Percentiles rank a stretch among this genome's conserved stretches.
phyloP scores from a whole-genome alignment of 2,329 filamentous ascomycete genomes.

The Cladosporium sp. region DNA sequence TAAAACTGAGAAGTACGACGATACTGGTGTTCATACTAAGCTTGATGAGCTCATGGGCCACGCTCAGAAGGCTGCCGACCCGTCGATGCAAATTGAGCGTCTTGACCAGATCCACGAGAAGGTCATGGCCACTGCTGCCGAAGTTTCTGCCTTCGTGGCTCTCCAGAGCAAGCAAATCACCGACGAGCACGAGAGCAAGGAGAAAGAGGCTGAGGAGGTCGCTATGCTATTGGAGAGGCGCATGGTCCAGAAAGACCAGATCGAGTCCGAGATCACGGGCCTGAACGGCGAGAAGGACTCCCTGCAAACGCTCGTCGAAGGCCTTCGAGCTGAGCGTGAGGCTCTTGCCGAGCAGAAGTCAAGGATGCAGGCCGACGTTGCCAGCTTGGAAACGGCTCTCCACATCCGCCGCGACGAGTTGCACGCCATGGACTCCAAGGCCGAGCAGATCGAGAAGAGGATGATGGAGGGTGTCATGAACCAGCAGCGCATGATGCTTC shows the following conservation, averaged over 20 bases:
- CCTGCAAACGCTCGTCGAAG: conserved; percentile 50
- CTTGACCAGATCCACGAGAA: conserved; percentile 87
- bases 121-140: conserved; percentile 76
- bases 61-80: conserved; percentile 62
- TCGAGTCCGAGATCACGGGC: conserved; percentile 44
- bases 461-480: conserved; percentile 96
- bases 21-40: conserved; percentile 43
- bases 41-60: conserved; percentile 57
- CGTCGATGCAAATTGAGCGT: conserved; percentile 71
- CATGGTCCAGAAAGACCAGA: conserved; percentile 60
- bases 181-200: conserved; percentile 73
- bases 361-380: conserved; percentile 77
- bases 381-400: conserved; percentile 85
- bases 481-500: conserved; percentile 85
- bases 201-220: conserved; percentile 75
- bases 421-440: conserved; percentile 82
- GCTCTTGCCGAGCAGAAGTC: conserved; percentile 73
- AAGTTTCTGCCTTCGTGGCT: conserved; percentile 78
- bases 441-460: conserved; percentile 82
- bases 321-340: conserved; percentile 67
- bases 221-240: conserved; percentile 76
- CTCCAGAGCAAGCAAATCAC: conserved; percentile 70
- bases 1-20: conserved; percentile 64
- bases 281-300: conserved; percentile 45
- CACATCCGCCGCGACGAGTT: conserved; percentile 87